These are phyloP conservation scores for Arthromyces matolae DNA, from an alignment of 768 basidiomycete species.

Conservation along the genomic window DNA sequence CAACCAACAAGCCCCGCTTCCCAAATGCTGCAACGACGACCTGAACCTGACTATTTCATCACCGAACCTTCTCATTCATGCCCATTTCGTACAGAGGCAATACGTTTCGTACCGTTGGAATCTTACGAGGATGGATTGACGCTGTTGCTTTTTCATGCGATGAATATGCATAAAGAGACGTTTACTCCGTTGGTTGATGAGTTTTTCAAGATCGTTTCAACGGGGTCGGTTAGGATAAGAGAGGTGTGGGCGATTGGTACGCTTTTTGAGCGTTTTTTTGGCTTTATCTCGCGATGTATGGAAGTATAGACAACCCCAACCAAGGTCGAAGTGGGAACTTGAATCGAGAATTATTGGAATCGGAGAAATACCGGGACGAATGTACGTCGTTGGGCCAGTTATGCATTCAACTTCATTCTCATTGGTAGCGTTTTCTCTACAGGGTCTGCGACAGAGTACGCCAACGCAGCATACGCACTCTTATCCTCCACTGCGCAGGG, in stretches of 20 bases:
- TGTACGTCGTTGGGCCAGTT: too few relatives aligned
- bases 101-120: conserved; percentile 1
- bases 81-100: conserved; percentile 2
- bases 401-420: not conserved
- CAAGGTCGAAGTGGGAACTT: conserved; percentile 5
- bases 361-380: conserved; percentile 1
- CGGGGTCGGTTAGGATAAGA: not conserved
- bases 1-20: too few relatives aligned
- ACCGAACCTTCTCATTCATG: not conserved
- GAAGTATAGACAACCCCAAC: conserved; percentile 10
- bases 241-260: conserved; percentile 6
- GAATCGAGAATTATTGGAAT: conserved; percentile 1
- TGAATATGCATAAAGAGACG: conserved; percentile 8
- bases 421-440: not conserved
- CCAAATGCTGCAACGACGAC: not conserved
- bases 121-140: conserved; percentile 5
- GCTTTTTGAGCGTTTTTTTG: not conserved
- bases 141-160: conserved; percentile 6
- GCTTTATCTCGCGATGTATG: too few relatives aligned
- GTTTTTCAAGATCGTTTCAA: not conserved
- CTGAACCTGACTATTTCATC: not conserved
- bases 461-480: conserved; percentile 4
- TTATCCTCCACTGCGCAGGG: conserved; percentile 6
- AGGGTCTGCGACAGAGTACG: conserved; percentile 9
- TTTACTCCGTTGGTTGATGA: not conserved